A percentile compares a stretch with the other conserved stretches of the same genome.
These are phyloP conservation scores for Naganishia randhawae DNA, from an alignment of 768 basidiomycete species.

Conservation along the genomic window DNA sequence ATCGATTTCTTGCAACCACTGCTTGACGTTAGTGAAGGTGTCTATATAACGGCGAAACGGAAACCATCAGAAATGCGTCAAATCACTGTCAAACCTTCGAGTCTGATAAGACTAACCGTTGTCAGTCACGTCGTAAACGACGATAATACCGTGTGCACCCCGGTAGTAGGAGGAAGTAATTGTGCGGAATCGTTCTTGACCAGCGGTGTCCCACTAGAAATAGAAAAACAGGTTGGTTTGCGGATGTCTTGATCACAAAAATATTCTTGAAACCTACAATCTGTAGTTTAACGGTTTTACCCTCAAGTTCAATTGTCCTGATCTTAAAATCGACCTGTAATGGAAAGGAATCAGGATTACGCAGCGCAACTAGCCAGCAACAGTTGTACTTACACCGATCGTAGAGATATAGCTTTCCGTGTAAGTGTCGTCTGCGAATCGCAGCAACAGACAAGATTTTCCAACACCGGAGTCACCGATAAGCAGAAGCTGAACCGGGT, in stretches of 20 bases:
- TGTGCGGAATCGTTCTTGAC: slow-evolving; percentile 96
- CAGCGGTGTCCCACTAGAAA: slow-evolving; percentile 93
- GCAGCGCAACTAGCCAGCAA: neutral
- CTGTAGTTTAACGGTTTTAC: slow-evolving; percentile 95
- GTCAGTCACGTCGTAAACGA: slow-evolving; percentile 95
- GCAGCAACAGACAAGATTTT: slow-evolving; percentile 65
- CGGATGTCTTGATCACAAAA: neutral
- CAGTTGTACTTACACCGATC: slow-evolving; percentile 67
- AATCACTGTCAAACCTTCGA: neutral
- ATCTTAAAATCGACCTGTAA: slow-evolving; percentile 57
- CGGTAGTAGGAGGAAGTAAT: slow-evolving; percentile 99
- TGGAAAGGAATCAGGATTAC: neutral
- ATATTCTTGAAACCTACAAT: slow-evolving; percentile 64
- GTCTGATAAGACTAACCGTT: slow-evolving; percentile 50
- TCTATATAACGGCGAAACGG: slow-evolving; percentile 8
- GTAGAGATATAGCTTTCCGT: slow-evolving; percentile 98
- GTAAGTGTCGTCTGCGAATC: slow-evolving; percentile 98
- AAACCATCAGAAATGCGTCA: neutral
- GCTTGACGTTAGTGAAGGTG: slow-evolving; percentile 67
- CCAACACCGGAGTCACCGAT: slow-evolving; percentile 99
- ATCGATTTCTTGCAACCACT: slow-evolving; percentile 96
- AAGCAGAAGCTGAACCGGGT: slow-evolving; percentile 67
- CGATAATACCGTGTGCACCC: slow-evolving; percentile 95
- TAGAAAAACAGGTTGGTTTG: neutral
- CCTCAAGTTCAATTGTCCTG: slow-evolving; percentile 94